These are phyloP conservation scores for Ogataea nakhonphanomensis DNA, from an alignment of 805 yeast genomes.

Conservation along the genomic window DNA sequence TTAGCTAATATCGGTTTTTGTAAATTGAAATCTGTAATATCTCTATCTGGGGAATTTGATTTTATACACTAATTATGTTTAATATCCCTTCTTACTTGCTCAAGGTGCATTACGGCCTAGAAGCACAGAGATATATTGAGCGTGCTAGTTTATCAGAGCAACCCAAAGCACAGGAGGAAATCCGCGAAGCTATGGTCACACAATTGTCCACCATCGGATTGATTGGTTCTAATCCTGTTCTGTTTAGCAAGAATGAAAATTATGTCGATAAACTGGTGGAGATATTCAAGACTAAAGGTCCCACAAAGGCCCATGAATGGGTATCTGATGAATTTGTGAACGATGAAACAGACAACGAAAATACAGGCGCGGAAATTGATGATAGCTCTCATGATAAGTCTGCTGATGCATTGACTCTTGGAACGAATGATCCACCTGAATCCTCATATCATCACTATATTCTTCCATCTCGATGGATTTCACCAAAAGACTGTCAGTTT, in stretches of 20 bases:
- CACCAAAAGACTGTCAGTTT: constrained; percentile 18
- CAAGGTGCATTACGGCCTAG: constrained; percentile 21
- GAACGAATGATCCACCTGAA: not conserved
- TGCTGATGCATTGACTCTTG: constrained; percentile 4
- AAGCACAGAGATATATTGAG: constrained; percentile 11
- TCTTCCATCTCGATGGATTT: constrained; percentile 29
- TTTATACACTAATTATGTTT: not conserved
- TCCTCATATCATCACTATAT: not conserved
- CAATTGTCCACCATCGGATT: constrained; percentile 20
- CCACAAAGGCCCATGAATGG: not conserved
- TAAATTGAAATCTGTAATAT: not conserved
- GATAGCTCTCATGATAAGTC: constrained; percentile 12
- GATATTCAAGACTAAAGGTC: constrained; percentile 10
- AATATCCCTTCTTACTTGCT: constrained; percentile 25
- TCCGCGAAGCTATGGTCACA: constrained; percentile 9
- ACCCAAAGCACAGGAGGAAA: constrained; percentile 17
- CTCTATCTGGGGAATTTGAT: constrained; percentile 3
- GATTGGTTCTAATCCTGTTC: constrained; percentile 20
- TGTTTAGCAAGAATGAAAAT: constrained; percentile 17
- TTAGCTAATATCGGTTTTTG: not conserved
- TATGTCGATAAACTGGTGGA: constrained; percentile 17
- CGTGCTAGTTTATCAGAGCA: constrained; percentile 6
- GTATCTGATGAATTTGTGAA: constrained; percentile 10
- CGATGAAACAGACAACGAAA: constrained; percentile 7
- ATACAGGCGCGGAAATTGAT: constrained; percentile 4